Evolutionary conservation across 202 grass and related monocot species (phyloP).

Genomic region (Hordeum pubiflorum): DNA sequence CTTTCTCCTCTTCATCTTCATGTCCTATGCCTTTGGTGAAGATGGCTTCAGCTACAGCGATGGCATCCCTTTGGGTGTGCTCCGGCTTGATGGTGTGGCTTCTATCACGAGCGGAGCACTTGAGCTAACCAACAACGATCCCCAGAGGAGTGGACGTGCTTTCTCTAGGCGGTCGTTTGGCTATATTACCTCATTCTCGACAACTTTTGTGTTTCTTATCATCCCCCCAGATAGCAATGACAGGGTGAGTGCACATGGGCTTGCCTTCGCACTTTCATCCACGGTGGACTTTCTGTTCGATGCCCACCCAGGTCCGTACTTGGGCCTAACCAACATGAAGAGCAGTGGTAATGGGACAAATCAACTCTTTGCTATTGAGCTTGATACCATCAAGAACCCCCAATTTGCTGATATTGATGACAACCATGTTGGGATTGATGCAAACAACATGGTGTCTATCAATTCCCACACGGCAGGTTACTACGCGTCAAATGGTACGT

Average conservation of each 20-base stretch:
- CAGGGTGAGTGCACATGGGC: not conserved
- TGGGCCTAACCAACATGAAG: not conserved
- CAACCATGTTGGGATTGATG: not conserved
- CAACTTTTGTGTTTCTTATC: not conserved
- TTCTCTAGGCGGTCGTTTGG: not conserved
- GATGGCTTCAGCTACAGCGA: too few relatives aligned
- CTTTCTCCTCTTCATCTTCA: too few relatives aligned
- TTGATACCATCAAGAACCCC: not conserved
- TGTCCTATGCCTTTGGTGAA: too few relatives aligned
- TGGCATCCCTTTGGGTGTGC: not conserved
- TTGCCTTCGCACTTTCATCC: not conserved
- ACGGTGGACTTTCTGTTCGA: not conserved
- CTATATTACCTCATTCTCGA: not conserved
- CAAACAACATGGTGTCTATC: not conserved
- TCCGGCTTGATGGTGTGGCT: not conserved
- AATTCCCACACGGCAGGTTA: not conserved
- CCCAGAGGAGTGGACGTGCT: not conserved
- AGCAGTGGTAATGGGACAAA: not conserved
- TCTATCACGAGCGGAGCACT: not conserved
- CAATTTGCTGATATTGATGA: not conserved
- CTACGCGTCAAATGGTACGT: not conserved
- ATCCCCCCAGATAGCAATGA: not conserved
- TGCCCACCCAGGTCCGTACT: not conserved
- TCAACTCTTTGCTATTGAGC: not conserved
- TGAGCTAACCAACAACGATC: not conserved